These are phyloP conservation scores for Colletotrichum kahawae DNA, from an alignment of 2,329 filamentous ascomycete genomes.

Conservation along the genomic window DNA sequence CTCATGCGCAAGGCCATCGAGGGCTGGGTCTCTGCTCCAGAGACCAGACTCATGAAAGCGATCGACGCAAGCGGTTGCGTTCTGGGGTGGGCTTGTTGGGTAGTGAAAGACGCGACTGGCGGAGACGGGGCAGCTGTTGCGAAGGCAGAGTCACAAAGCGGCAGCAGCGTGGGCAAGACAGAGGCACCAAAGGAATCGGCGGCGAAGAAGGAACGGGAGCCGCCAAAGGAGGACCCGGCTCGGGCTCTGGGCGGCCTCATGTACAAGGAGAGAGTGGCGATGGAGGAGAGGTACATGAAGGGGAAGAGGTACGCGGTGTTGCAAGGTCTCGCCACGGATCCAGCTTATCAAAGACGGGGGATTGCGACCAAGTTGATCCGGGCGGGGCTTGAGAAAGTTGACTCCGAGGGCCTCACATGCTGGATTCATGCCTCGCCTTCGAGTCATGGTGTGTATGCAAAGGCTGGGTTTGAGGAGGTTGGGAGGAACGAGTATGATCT, in stretches of 20 bases:
- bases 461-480: background rate
- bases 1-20: background rate
- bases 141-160: background rate
- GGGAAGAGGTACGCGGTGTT: background rate
- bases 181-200: background rate
- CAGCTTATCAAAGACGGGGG: background rate
- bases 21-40: background rate
- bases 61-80: background rate
- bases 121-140: background rate
- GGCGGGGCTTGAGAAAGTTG: background rate
- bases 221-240: background rate
- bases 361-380: background rate
- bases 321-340: background rate
- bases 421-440: slow-evolving; percentile 4
- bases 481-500: slow-evolving; percentile 7
- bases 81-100: slow-evolving; percentile 1
- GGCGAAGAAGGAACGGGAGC: background rate
- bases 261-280: background rate
- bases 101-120: background rate
- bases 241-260: slow-evolving; percentile 2
- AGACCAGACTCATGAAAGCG: background rate
- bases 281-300: background rate
- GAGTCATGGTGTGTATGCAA: background rate
- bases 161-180: too few species aligned
- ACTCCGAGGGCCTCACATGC: background rate